Percentiles rank a stretch among this genome's conserved stretches.
Conservation (phyloP, 1,284 basidiomycete species). For the Retiboletus fuscus region DNA sequence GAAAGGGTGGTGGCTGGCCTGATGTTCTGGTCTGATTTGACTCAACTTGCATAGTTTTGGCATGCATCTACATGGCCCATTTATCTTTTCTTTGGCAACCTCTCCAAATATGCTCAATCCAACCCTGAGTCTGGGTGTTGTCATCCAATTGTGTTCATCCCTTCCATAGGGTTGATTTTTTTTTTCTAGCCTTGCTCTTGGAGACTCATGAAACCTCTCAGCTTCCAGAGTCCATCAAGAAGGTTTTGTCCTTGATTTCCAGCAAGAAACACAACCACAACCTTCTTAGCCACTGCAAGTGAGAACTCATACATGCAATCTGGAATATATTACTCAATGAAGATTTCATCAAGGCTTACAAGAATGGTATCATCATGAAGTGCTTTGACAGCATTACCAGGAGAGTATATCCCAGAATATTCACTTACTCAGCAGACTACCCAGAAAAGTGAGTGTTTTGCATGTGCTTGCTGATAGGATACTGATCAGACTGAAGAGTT, state of each 20-base stretch:
- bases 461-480: neutral
- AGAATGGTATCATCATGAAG: neutral
- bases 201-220: neutral
- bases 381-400: neutral
- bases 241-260: neutral
- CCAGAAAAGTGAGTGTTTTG: neutral
- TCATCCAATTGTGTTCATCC: neutral
- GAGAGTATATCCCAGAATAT: too few relatives aligned
- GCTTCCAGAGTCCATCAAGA: neutral
- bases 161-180: neutral
- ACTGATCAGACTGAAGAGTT: neutral
- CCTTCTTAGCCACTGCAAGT: neutral
- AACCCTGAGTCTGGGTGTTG: neutral
- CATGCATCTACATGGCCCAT: slow-evolving; percentile 48
- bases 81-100: too few relatives aligned
- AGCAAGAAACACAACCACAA: neutral
- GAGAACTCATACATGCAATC: neutral
- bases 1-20: too few relatives aligned
- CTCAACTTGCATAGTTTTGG: slow-evolving; percentile 52
- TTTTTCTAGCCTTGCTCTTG: neutral
- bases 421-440: slow-evolving; percentile 2
- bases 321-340: neutral
- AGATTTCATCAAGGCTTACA: neutral
- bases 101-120: too few relatives aligned
- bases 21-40: slow-evolving; percentile 54